A percentile compares a stretch with the other conserved stretches of the same genome.
Evolutionary conservation across 148 eudicot genomes (phyloP).

Genomic region (Rhododendron mucronatum): DNA sequence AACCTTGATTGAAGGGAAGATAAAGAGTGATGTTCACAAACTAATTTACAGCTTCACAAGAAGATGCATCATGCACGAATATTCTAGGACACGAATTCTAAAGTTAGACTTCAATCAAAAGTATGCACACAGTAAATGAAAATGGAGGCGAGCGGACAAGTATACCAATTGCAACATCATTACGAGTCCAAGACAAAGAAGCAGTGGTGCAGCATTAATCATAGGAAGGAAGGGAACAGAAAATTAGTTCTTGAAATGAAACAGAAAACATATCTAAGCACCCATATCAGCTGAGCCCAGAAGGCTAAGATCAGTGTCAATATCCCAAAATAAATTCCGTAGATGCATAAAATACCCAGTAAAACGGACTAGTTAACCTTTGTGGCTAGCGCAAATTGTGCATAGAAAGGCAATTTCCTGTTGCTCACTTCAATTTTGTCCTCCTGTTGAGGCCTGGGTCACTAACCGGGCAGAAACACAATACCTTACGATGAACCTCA

Average conservation of each 20-base stretch:
- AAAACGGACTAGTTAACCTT: too few relatives aligned
- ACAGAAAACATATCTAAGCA: too few relatives aligned
- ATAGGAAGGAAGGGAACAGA: background rate
- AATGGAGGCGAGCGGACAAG: background rate
- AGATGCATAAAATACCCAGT: too few relatives aligned
- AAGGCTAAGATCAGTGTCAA: background rate
- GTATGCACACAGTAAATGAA: background rate
- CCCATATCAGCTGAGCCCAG: background rate
- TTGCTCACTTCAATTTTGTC: too few relatives aligned
- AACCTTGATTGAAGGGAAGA: background rate
- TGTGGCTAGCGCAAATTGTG: too few relatives aligned
- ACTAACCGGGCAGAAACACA: too few relatives aligned
- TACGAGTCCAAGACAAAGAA: background rate
- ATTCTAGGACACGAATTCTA: background rate
- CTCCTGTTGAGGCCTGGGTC: too few relatives aligned
- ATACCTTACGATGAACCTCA: too few relatives aligned
- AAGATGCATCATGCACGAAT: background rate
- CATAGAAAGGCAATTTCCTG: too few relatives aligned
- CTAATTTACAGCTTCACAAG: background rate
- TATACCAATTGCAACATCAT: background rate
- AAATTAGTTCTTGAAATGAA: background rate
- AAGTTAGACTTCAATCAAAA: background rate
- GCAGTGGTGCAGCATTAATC: background rate
- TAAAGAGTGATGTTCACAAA: background rate
- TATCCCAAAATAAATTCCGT: too few relatives aligned